Conservation (phyloP, 192 early-diverging fungal species). For the Backusella luteola region DNA sequence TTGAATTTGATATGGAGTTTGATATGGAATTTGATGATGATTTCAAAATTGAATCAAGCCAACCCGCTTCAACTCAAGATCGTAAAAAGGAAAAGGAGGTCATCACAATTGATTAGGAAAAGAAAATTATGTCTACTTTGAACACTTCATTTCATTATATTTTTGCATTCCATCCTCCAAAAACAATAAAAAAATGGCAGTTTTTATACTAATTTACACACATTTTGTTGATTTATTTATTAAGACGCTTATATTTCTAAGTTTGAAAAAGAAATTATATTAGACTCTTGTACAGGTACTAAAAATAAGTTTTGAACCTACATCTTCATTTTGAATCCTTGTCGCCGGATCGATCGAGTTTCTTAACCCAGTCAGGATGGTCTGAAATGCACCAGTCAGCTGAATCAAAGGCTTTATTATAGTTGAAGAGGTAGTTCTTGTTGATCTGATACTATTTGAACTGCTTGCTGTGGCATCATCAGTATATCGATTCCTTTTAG, state of each 20-base stretch:
- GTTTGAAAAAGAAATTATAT: not conserved
- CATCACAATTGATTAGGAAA: not conserved
- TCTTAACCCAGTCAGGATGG: slow-evolving; percentile 87
- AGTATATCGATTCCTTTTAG: slow-evolving; percentile 52
- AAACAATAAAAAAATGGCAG: not conserved
- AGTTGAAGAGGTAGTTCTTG: slow-evolving; percentile 77
- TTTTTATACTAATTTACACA: not conserved
- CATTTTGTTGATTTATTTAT: not conserved
- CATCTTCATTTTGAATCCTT: slow-evolving; percentile 76
- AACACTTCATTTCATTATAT: not conserved
- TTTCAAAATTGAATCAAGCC: not conserved
- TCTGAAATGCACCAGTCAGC: slow-evolving; percentile 86
- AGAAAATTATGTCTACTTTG: not conserved
- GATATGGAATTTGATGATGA: not conserved
- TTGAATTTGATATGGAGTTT: not conserved
- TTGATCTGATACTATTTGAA: slow-evolving; percentile 36
- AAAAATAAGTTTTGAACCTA: slow-evolving; percentile 30
- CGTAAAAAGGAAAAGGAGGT: not conserved
- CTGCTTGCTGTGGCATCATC: slow-evolving; percentile 53
- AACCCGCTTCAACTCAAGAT: not conserved
- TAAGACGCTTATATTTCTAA: slow-evolving; percentile 2
- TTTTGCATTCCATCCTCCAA: not conserved
- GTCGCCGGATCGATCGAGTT: slow-evolving; percentile 87
- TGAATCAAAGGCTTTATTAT: slow-evolving; percentile 96
- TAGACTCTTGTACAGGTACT: not conserved